Conservation (phyloP, 2,329 filamentous ascomycete genomes). For the Chaetomium sp. region DNA sequence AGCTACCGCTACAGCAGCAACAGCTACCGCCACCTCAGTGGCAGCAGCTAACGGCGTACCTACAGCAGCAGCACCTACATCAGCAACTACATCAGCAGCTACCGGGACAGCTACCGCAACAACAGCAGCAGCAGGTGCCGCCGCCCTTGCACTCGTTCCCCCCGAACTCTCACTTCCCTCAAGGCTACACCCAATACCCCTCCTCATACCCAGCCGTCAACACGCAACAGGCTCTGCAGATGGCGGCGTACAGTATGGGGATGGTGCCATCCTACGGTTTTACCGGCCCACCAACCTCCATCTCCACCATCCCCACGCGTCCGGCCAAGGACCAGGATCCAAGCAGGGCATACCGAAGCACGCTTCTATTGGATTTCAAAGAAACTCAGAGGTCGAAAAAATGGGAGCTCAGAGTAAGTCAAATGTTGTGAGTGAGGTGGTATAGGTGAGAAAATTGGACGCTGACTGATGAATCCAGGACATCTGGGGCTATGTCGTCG, state of each 20-base stretch:
- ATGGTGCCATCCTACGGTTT: conserved; percentile 31
- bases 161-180: conserved; percentile 28
- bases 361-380: conserved; percentile 71
- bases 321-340: conserved; percentile 49
- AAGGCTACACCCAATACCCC: conserved; percentile 30
- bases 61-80: too few relatives aligned
- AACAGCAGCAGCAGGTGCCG: too few relatives aligned
- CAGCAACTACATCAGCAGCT: too few relatives aligned
- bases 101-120: too few relatives aligned
- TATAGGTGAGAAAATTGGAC: not conserved
- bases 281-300: conserved; percentile 25
- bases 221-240: conserved; percentile 26
- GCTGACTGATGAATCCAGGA: conserved; percentile 42
- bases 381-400: conserved; percentile 64
- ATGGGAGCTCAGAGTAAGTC: conserved; percentile 67
- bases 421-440: not conserved
- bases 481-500: conserved; percentile 80
- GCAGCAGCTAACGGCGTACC: too few relatives aligned
- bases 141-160: not conserved
- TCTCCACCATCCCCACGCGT: conserved; percentile 13
- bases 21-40: too few relatives aligned
- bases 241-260: conserved; percentile 25
- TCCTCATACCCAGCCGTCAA: conserved; percentile 34
- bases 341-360: conserved; percentile 15
- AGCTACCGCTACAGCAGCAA: too few relatives aligned